Conservation (phyloP, 371 early-diverging fungal genomes). For the Apophysomyces elegans region DNA sequence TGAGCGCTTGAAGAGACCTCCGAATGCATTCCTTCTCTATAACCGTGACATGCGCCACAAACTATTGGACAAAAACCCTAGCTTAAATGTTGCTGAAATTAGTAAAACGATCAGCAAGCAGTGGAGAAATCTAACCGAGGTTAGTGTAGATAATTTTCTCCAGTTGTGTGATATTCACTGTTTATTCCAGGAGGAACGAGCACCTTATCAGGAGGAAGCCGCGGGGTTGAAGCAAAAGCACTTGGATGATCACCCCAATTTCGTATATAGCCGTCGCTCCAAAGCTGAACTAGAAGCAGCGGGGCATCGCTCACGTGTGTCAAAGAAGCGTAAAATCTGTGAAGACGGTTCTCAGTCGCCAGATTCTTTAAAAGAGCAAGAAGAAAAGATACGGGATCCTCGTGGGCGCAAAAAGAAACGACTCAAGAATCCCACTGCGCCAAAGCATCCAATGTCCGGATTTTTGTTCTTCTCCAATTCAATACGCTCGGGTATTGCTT, state of each 20-base stretch:
- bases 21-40: constrained; percentile 68
- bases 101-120: constrained; percentile 60
- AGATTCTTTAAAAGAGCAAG: constrained; percentile 17
- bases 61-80: constrained; percentile 56
- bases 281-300: constrained; percentile 62
- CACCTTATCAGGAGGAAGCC: constrained; percentile 49
- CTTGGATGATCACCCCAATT: constrained; percentile 62
- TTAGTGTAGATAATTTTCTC: constrained; percentile 14
- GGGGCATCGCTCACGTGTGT: constrained; percentile 30
- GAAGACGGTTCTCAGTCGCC: constrained; percentile 26
- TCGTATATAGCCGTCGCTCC: constrained; percentile 68
- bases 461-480: constrained; percentile 71
- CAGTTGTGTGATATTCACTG: background rate
- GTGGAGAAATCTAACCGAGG: constrained; percentile 53
- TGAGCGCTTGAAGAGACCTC: constrained; percentile 60
- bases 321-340: constrained; percentile 29
- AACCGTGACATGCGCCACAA: constrained; percentile 68
- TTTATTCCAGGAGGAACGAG: constrained; percentile 33
- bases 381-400: constrained; percentile 37
- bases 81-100: constrained; percentile 62
- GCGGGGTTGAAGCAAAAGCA: constrained; percentile 62
- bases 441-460: constrained; percentile 81
- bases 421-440: constrained; percentile 65
- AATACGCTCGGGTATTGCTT: constrained; percentile 62
- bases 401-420: constrained; percentile 67